Conservation (phyloP, 495 filamentous ascomycete species). For the Trypethelium eluteriae region DNA sequence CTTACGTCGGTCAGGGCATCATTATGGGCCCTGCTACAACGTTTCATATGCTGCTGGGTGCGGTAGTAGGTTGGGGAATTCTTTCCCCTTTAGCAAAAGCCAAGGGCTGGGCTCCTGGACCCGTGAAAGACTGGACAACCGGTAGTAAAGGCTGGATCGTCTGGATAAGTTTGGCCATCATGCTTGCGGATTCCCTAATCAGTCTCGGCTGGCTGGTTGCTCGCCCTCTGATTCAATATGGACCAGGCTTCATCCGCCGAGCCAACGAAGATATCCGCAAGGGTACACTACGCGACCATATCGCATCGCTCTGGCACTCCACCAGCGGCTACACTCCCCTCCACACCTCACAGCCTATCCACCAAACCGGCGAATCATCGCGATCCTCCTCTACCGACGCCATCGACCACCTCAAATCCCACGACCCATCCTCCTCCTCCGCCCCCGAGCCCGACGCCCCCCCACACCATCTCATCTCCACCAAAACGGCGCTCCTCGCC, state of each 20-base stretch:
- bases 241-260: constrained; percentile 22
- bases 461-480: constrained; percentile 70
- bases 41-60: constrained; percentile 90
- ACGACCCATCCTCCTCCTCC: constrained; percentile 17
- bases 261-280: constrained; percentile 29
- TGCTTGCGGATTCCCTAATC: constrained; percentile 87
- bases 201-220: constrained; percentile 75
- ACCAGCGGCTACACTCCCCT: constrained; percentile 29
- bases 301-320: constrained; percentile 20
- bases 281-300: constrained; percentile 18
- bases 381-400: background rate
- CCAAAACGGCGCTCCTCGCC: constrained; percentile 60
- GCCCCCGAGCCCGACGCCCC: constrained; percentile 58
- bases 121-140: constrained; percentile 75
- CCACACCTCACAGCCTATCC: constrained; percentile 16
- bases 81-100: constrained; percentile 80
- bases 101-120: constrained; percentile 81
- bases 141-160: constrained; percentile 98
- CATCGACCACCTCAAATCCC: constrained; percentile 10
- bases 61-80: constrained; percentile 83
- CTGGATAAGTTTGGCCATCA: constrained; percentile 90
- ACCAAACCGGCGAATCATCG: background rate
- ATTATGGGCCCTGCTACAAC: constrained; percentile 90
- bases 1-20: constrained; percentile 82
- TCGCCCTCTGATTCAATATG: constrained; percentile 48